Base-by-base conservation (phyloP, 2,329 filamentous ascomycete species). In the Aaosphaeria arxii region DNA sequence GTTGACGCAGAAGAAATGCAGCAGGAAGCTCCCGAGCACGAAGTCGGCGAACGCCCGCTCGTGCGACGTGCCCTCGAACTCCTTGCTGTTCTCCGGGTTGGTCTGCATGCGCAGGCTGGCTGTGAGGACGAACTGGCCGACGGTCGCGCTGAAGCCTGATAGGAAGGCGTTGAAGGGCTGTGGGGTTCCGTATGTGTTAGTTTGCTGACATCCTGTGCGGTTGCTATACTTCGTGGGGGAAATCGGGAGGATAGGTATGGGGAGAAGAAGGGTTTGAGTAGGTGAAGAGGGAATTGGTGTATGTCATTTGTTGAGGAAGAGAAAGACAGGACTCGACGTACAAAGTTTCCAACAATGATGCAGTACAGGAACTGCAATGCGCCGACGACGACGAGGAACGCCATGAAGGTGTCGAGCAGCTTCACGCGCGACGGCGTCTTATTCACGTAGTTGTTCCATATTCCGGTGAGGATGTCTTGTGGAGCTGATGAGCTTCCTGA, bases 1-100 rank as follows among this genome's bases (percentile, higher is more conserved):
- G 81, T 99, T 99, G 71, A 97, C 85, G 75, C 91, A 96, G 80
- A 99, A 99, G 77, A 97, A 96, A 77, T 99, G 94, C 71, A 97
- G 76, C 69, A 97, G 89, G 71, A 99, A 72, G 72, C 91, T 96
- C 70, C 92, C 94, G 61, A 96, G 89, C 51, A 99, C 81, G 69
- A 88, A 99, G 75, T 99, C 94, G 67, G 94, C 91, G 72, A 99
- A 99, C 36, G 94, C 92, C 71, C 89, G 83, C 74, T 95, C 90
- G 59, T 88, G 86, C 47, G 88, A 92, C 53, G 91, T 84, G 43
- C 77, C 79, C 50, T 82, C 80, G 66, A 94, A 94, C 48, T 94
- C 88, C 50, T 73, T 74, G 76, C 88, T 87, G 76, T 95, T 92
- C 67, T 87, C 82, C 59, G 84, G 78, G 68, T 89, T 91, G 43